Base-by-base conservation (phyloP, 345 rosid species). In the Acer campestre region DNA sequence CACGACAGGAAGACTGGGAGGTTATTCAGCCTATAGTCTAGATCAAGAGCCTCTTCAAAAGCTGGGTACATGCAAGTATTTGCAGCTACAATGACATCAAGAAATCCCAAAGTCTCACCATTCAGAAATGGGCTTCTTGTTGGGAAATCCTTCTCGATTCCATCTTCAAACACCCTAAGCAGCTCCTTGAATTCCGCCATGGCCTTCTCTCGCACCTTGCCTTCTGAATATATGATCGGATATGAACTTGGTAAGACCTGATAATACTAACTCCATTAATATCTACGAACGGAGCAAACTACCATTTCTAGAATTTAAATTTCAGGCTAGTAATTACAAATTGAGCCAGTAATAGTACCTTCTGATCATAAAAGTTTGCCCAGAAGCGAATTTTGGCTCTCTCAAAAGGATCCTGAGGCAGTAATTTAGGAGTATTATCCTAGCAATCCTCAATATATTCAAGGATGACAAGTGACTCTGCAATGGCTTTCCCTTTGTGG, bases 331-430 rank as follows among this genome's bases (percentile, higher is more conserved):
- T 8, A n/a, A 4, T 17, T 9, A 65, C 35, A 31, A 31, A 31
- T 7, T 40, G 44, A 40, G 44, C 44, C 5, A 51, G 10, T 17
- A 18, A 9, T 3, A 31, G 10, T 40, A 81, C 85, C 77, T 80
- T 63, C 13, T 78, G 75, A 35, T 83, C 81, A 59, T 70, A 70
- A 10, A 49, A 83, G 3, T 53, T 73, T 0, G 78, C 77, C 82
- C 85, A 78, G 27, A 78, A 80, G 40, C 80, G 78, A 66, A 76
- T 16, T 58, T 76, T 76, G 67, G 82, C 72, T 67, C 79, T 73
- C 1, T 71, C 25, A 46, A 38, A 68, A 42, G 80, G 84, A 71
- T 85, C 85, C 49, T 81, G 71, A 0, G 80, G 80, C 48, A 82
- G 56, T 1, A 85, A 67, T 53, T 66, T 67, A 12, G 88, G 79